These are phyloP conservation scores for Aspergillus indologenus DNA, from an alignment of 495 filamentous ascomycete genomes.

Conservation along the genomic window DNA sequence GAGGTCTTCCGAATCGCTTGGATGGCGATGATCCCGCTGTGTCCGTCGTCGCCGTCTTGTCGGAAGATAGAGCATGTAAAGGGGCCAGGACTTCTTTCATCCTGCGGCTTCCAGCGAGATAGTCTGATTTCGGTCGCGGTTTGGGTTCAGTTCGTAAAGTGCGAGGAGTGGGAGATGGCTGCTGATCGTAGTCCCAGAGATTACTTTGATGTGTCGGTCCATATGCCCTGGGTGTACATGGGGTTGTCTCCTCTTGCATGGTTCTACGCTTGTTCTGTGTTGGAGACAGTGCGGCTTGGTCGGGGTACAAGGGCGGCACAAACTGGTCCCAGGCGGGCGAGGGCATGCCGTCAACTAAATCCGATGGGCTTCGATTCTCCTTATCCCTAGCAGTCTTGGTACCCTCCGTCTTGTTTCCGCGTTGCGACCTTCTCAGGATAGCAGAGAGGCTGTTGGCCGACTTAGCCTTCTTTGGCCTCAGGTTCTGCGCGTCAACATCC, in stretches of 20 bases:
- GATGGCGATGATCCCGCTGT: conserved; percentile 18
- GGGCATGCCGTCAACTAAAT: conserved; percentile 45
- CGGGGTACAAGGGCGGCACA: conserved; percentile 43
- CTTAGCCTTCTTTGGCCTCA: conserved; percentile 77
- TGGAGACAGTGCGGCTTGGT: conserved; percentile 33
- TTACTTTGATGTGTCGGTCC: conserved; percentile 64
- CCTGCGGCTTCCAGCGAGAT: conserved; percentile 37
- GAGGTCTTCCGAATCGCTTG: conserved; percentile 19
- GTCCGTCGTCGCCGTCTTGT: conserved; percentile 17
- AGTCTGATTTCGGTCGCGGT: conserved; percentile 54
- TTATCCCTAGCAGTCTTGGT: conserved; percentile 61
- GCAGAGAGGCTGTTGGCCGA: conserved; percentile 74
- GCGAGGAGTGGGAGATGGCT: conserved; percentile 51
- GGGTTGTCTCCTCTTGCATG: conserved; percentile 56
- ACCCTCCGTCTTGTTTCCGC: conserved; percentile 36
- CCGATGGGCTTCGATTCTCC: conserved; percentile 64
- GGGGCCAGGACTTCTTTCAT: conserved; percentile 35
- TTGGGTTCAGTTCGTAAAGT: conserved; percentile 23
- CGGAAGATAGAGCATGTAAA: conserved; percentile 25
- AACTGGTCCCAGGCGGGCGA: conserved; percentile 82
- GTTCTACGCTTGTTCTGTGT: conserved; percentile 40
- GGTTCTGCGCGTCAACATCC: conserved; percentile 29
- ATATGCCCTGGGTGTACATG: conserved; percentile 61
- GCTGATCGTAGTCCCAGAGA: conserved; percentile 52
- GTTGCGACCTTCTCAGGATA: conserved; percentile 45